Percentiles rank a stretch among this genome's conserved stretches.
Conservation (phyloP, 805 yeast species). For the Yamadazyma scolyti region DNA sequence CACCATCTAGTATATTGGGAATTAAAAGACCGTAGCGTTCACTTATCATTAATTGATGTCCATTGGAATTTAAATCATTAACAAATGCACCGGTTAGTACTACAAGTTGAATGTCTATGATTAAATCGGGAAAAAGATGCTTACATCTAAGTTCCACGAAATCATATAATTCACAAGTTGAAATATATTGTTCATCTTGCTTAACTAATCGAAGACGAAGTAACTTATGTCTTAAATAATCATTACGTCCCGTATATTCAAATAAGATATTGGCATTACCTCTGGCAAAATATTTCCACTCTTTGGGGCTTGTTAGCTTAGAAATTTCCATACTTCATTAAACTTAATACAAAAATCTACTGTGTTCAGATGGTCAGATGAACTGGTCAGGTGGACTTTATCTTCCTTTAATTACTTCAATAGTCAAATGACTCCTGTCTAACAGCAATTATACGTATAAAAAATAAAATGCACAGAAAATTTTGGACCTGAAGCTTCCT, state of each 20-base stretch:
- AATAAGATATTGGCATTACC: constrained; percentile 51
- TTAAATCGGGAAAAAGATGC: constrained; percentile 24
- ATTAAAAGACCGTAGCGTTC: constrained; percentile 43
- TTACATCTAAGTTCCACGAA: constrained; percentile 35
- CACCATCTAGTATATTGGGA: constrained; percentile 37
- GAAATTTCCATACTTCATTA: constrained; percentile 34
- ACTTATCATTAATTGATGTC: constrained; percentile 25
- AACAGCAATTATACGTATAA: no score
- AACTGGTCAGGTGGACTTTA: no score
- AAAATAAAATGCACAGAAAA: no score
- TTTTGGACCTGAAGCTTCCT: no score
- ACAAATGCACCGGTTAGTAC: constrained; percentile 28
- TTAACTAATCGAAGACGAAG: constrained; percentile 34
- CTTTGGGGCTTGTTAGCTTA: constrained; percentile 27
- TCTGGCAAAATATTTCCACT: constrained; percentile 44
- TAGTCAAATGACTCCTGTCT: no score
- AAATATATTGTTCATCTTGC: constrained; percentile 30
- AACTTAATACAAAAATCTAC: no score
- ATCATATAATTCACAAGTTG: constrained; percentile 38
- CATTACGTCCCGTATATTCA: constrained; percentile 33
- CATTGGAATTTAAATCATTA: constrained; percentile 21
- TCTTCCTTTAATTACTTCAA: no score
- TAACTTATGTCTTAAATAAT: constrained; percentile 30
- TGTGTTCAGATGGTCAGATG: no score
- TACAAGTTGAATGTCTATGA: constrained; percentile 29